phyloP scores from a whole-genome alignment of 192 early-diverging fungal species.

The Backusella morwellensis region DNA sequence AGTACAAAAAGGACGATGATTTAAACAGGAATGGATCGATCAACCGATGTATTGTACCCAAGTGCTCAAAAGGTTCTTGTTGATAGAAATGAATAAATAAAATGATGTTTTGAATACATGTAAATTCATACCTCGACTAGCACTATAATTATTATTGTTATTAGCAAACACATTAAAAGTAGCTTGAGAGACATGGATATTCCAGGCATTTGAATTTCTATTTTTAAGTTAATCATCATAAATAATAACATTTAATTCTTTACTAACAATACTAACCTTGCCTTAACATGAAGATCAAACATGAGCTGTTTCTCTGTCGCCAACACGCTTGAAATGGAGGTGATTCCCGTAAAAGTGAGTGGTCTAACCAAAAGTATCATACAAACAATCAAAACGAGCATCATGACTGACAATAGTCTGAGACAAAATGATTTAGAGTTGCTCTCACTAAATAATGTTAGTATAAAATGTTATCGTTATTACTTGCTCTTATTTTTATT shows the following conservation, averaged over 20 bases:
- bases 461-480: not conserved
- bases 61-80: not conserved
- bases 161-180: conserved; percentile 6
- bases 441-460: not conserved
- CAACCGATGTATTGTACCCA: not conserved
- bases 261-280: not conserved
- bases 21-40: not conserved
- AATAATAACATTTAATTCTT: not conserved
- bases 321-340: not conserved
- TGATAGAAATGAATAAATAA: too few species aligned
- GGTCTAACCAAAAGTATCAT: conserved; percentile 9
- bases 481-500: not conserved
- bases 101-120: not conserved
- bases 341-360: not conserved
- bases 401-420: not conserved
- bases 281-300: conserved; percentile 15
- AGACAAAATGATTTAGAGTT: conserved; percentile 2
- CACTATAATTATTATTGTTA: not conserved
- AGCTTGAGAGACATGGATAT: not conserved
- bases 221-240: not conserved
- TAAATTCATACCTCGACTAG: not conserved
- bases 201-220: conserved; percentile 12
- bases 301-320: conserved; percentile 13
- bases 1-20: not conserved
- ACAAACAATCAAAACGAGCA: not conserved